Conservation (phyloP, 768 basidiomycete genomes). For the Lactarius deliciosus region DNA sequence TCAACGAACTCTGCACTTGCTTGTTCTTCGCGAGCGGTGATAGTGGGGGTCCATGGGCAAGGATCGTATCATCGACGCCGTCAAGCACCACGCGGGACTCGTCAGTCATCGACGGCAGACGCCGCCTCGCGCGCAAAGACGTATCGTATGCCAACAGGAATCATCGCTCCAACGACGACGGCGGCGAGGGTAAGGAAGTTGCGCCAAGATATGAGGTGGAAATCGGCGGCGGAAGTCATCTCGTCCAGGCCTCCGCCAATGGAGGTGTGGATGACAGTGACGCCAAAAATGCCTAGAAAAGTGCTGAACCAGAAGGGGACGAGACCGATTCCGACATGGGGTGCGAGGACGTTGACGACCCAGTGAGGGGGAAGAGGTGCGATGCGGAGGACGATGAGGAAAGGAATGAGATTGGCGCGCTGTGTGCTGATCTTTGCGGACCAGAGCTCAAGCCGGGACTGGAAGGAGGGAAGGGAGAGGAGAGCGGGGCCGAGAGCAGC, state of each 20-base stretch:
- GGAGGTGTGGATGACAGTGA: conserved; percentile 91
- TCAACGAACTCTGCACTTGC: conserved; percentile 33
- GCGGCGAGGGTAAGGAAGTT: conserved; percentile 86
- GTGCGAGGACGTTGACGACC: conserved; percentile 91
- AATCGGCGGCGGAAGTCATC: conserved; percentile 93
- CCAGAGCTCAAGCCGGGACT: conserved; percentile 80
- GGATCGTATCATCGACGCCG: conserved; percentile 42
- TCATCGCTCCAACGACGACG: conserved; percentile 87
- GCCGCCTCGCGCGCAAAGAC: conserved; percentile 69
- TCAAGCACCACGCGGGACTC: conserved; percentile 38
- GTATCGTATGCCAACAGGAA: conserved; percentile 86
- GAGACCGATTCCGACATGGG: conserved; percentile 86
- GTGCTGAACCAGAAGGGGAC: conserved; percentile 88
- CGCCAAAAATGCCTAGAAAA: conserved; percentile 87
- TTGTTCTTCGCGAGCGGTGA: conserved; percentile 43
- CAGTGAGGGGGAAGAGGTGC: conserved; percentile 95
- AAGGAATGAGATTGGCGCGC: conserved; percentile 83
- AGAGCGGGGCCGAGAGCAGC: conserved; percentile 91
- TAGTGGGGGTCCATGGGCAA: conserved; percentile 57
- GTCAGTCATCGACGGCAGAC: conserved; percentile 39
- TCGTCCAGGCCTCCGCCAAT: conserved; percentile 92
- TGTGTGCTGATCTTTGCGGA: conserved; percentile 72
- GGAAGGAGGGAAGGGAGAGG: conserved; percentile 83
- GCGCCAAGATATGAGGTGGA: conserved; percentile 88
- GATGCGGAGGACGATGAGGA: conserved; percentile 92